Evolutionary conservation across 257 asterid genomes (phyloP), one percentile per base, ranked within the genome.

Genomic region (Gentiana dahurica): DNA sequence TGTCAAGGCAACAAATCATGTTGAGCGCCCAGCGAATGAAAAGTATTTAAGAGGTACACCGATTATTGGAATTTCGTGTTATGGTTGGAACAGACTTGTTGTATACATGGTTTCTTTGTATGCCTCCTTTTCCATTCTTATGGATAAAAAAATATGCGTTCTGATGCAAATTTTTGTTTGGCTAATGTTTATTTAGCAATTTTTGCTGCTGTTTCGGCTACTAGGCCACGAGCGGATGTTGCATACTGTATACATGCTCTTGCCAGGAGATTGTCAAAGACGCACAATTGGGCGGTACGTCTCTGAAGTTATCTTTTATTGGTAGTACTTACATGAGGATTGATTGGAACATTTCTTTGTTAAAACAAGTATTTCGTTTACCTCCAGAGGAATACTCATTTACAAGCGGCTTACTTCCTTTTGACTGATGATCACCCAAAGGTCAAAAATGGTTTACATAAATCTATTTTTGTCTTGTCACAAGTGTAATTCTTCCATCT

Each of bases 201-300:
- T 64, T 87, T 91, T 77, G 82, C 90, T 64, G 89, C 94, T 54
- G 49, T 91, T 66, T 87, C 96, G 63, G 95, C 95, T 61, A 83
- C 94, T 51, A 80, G 94, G 73, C 24, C 98, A 33, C 84, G 98
- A 63, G 98, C 98, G 62, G 98, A 91, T 75, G 98, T 91, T 73
- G 97, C 94, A 55, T 91, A 87, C 61, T 91, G 98, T 73, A 91
- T 91, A 59, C 95, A 91, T 65, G 95, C 94, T 47, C 94, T 91
- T 49, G 97, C 95, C 44, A 82, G 94, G 75, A 79, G 98, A 68
- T 71, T 91, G 75, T 64, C 94, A 0, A 87, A 83, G 81, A 91
- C 98, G 53, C 95, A 75, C 72, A 91, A 91, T 66, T 91, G 98
- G 98, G 98, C 98, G 83, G 97, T 91, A 85, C 37, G 89, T 58